Base-by-base conservation (phyloP, 2,329 filamentous ascomycete species). In the Elsinoe necatrix region DNA sequence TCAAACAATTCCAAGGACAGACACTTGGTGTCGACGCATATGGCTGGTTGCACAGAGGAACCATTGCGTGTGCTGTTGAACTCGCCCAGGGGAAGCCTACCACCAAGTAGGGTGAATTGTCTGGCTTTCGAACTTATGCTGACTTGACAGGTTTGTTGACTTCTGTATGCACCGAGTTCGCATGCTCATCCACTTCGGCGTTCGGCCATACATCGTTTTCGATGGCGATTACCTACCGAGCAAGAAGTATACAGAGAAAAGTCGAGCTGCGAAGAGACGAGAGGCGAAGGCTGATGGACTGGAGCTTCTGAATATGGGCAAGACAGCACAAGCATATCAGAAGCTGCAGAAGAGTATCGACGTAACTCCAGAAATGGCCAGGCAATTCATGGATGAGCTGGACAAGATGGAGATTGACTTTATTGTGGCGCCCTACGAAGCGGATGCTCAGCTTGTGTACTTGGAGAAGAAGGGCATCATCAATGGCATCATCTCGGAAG, bases 301-400 rank as follows among this genome's bases (percentile, higher is more conserved):
- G 58, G 89, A 93, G 66, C 75, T 96, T 9, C 76, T 95, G 57
- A 85, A 84, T 59, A 85, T 90, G 31, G 92, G 93, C 25, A 91
- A 92, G 68, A 78, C 81, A 1, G 79, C 85, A 0, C 86, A 92
- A 66, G 93, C 93, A 8, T 83, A 91, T 57, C 77, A 84, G 45
- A 90, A 97, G 70, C 80, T 97, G 57, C 92, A 97, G 68, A 98
- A 97, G 70, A 87, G 91, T 45, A 86, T 97, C 59, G 93, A 98
- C 69, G 84, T 98, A 35, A 97, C 93, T 1, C 92, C 95, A 1
- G 85, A 93, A 65, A 98, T 98, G 95, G 93, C 93, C 6, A 83
- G 88, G 5, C 80, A 87, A 62, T 74, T 97, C 55, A 98, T 98
- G 58, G 90, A 96, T 63, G 89, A 57, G 69, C 77, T 97, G 65